A percentile compares a stretch with the other conserved stretches of the same genome.
Conservation (phyloP, 495 filamentous ascomycete genomes). For the Xylaria palmicola region DNA sequence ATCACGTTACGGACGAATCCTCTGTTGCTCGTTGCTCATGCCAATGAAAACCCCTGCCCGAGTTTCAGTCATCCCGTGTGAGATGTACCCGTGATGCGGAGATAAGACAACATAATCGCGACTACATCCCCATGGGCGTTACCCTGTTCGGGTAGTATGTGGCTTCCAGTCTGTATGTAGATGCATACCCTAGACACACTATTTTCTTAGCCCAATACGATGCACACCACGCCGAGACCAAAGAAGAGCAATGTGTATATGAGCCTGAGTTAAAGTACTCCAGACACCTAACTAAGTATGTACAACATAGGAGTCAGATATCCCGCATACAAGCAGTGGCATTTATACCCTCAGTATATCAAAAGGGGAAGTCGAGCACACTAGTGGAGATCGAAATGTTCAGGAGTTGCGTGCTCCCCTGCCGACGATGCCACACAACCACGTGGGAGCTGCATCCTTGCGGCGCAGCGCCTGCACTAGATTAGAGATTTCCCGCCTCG, state of each 20-base stretch:
- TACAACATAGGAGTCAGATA: no score
- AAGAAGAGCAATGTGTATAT: no score
- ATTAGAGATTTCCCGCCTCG: no score
- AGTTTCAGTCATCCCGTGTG: conserved; percentile 2
- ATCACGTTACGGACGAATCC: not conserved
- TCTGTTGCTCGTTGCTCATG: not conserved
- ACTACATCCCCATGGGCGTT: not conserved
- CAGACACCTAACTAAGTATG: no score
- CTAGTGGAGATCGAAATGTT: no score
- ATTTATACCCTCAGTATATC: no score
- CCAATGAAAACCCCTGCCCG: conserved; percentile 1
- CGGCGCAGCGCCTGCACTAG: not conserved
- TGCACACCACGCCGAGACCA: not conserved
- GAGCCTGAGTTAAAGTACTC: no score
- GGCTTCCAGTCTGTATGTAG: not conserved
- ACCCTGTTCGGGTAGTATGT: not conserved
- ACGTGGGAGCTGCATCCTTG: conserved; percentile 10
- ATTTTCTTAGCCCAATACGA: not conserved
- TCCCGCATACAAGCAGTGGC: no score
- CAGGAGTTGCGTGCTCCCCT: not conserved
- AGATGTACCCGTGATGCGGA: not conserved
- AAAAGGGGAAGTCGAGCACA: no score
- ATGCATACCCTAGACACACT: not conserved
- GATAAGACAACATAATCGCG: conserved; percentile 2
- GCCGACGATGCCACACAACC: not conserved